Evolutionary conservation across 148 eudicot genomes (phyloP).

Genomic region (Chenopodium formosanum): DNA sequence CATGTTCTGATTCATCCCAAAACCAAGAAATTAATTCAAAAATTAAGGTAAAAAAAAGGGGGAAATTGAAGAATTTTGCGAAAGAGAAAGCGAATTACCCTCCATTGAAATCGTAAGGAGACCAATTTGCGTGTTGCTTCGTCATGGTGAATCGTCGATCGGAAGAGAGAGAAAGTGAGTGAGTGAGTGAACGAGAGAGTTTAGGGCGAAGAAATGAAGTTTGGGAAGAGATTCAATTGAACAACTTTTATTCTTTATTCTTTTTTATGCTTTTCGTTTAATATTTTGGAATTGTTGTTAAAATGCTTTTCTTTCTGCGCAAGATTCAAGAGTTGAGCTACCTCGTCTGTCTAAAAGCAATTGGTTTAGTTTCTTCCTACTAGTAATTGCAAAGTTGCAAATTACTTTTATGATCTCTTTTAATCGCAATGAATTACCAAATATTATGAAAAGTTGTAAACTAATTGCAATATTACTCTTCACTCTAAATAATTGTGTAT

Average conservation of each 20-base stretch:
- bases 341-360: neutral
- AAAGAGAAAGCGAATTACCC: constrained; percentile 43
- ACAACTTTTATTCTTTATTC: neutral
- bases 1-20: constrained; percentile 47
- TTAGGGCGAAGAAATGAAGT: neutral
- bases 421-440: too few species aligned
- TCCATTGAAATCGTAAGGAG: constrained; percentile 93
- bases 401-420: too few species aligned
- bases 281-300: neutral
- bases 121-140: constrained; percentile 70
- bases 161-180: constrained; percentile 2
- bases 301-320: constrained; percentile 24
- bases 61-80: neutral
- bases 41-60: neutral
- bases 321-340: constrained; percentile 6
- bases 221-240: neutral
- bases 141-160: constrained; percentile 35
- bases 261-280: too few species aligned
- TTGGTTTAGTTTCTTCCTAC: too few species aligned
- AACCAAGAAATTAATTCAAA: neutral
- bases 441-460: too few species aligned
- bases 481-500: too few species aligned
- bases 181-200: neutral
- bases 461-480: too few species aligned
- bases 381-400: too few species aligned